phyloP scores from a whole-genome alignment of 2,329 filamentous ascomycete species.

The Paramyrothecium sp. region DNA sequence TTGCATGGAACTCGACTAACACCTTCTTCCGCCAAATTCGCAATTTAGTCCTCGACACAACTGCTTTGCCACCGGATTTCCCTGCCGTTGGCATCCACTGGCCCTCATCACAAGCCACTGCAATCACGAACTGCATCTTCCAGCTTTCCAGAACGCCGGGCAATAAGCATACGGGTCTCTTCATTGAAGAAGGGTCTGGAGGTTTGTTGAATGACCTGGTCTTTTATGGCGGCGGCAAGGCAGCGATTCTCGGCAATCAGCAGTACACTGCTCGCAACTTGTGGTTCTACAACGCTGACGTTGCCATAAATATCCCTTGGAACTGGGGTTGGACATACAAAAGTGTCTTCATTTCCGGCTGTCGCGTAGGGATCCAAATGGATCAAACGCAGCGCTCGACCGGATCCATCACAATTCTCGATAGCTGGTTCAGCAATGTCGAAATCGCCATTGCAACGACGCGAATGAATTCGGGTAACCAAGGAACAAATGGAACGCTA shows the following conservation, averaged over 20 bases:
- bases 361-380: slow-evolving; percentile 67
- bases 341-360: slow-evolving; percentile 61
- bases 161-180: slow-evolving; percentile 55
- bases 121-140: slow-evolving; percentile 58
- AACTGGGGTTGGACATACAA: slow-evolving; percentile 78
- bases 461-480: slow-evolving; percentile 26
- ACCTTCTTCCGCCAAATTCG: slow-evolving; percentile 58
- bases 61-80: slow-evolving; percentile 42
- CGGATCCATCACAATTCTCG: slow-evolving; percentile 72
- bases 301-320: slow-evolving; percentile 71
- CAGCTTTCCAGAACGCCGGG: slow-evolving; percentile 42
- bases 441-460: slow-evolving; percentile 67
- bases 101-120: slow-evolving; percentile 65
- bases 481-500: slow-evolving; percentile 39
- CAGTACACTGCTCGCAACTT: slow-evolving; percentile 72
- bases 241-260: slow-evolving; percentile 59
- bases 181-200: slow-evolving; percentile 63
- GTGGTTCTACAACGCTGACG: slow-evolving; percentile 62
- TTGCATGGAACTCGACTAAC: slow-evolving; percentile 55
- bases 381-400: slow-evolving; percentile 53
- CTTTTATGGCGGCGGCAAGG: slow-evolving; percentile 68
- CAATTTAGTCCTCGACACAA: slow-evolving; percentile 57
- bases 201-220: slow-evolving; percentile 67
- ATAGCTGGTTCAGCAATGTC: slow-evolving; percentile 69
- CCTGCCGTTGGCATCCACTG: slow-evolving; percentile 60